These are phyloP conservation scores for Lodderomyces margitis DNA, from an alignment of 1,139 yeast genomes.

Conservation along the genomic window DNA sequence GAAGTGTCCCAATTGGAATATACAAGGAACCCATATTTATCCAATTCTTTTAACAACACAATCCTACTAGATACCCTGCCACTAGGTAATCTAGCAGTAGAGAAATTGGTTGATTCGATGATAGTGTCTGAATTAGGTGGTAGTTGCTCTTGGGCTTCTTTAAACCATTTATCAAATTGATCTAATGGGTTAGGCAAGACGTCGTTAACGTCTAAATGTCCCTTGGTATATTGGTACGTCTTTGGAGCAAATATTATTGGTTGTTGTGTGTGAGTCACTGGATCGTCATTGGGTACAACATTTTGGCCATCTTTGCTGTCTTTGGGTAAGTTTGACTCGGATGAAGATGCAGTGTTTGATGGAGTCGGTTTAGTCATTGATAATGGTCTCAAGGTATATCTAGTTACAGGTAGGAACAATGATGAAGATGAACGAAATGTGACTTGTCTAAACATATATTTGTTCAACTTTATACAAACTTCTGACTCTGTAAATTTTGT, in stretches of 20 bases:
- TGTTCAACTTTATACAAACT: no score
- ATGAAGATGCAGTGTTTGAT: conserved; percentile 6
- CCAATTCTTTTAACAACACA: conserved; percentile 86
- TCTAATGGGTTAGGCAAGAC: conserved; percentile 61
- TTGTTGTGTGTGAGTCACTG: conserved; percentile 18
- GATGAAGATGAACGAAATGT: neutral
- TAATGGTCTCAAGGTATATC: conserved; percentile 3
- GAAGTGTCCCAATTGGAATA: conserved; percentile 91
- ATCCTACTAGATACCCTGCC: conserved; percentile 86
- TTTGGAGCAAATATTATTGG: conserved; percentile 69
- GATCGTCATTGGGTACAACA: conserved; percentile 2
- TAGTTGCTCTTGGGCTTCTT: conserved; percentile 56
- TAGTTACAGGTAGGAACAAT: neutral
- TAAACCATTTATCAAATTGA: conserved; percentile 84
- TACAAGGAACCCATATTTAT: conserved; percentile 78
- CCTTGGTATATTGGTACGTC: conserved; percentile 84
- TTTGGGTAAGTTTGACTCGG: neutral
- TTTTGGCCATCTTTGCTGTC: conserved; percentile 6
- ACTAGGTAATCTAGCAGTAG: conserved; percentile 84
- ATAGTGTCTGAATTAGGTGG: conserved; percentile 45
- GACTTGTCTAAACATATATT: neutral
- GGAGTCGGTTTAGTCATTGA: conserved; percentile 6
- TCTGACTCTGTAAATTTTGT: neutral
- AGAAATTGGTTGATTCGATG: conserved; percentile 78
- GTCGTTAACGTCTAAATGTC: conserved; percentile 53